Percentiles rank a stretch among this genome's conserved stretches.
Evolutionary conservation across 2,329 filamentous ascomycete species (phyloP).

Genomic region (Graphiopsis chlorocephala): DNA sequence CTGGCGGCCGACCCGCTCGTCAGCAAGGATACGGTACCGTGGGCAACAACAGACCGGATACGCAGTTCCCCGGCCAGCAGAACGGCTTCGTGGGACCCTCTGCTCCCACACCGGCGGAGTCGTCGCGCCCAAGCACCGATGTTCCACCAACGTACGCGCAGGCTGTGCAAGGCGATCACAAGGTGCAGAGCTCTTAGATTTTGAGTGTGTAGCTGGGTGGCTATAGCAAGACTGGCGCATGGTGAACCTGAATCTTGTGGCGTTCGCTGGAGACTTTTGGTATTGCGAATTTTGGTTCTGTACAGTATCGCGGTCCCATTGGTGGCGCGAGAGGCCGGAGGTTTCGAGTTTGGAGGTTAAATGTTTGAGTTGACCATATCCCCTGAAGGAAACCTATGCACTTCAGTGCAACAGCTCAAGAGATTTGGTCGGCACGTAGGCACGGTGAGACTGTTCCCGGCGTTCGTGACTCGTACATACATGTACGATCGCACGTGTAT

Average conservation of each 20-base stretch:
- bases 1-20: constrained; percentile 19
- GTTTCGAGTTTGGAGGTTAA: not conserved
- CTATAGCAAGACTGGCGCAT: not conserved
- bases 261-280: not conserved
- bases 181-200: constrained; percentile 64
- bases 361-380: not conserved
- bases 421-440: no score
- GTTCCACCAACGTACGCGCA: constrained; percentile 85
- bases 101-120: constrained; percentile 39
- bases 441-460: no score
- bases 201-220: not conserved
- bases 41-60: constrained; percentile 32
- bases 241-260: not conserved
- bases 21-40: constrained; percentile 42
- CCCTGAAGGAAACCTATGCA: not conserved
- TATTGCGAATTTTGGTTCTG: not conserved
- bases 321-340: not conserved
- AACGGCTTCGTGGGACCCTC: constrained; percentile 36
- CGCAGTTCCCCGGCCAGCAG: constrained; percentile 43
- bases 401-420: not conserved
- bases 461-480: no score
- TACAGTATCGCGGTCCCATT: not conserved
- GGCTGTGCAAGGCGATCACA: constrained; percentile 78
- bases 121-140: constrained; percentile 39
- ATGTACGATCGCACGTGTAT: no score